Conservation (phyloP, 192 early-diverging fungal genomes). For the Podila epicladia region DNA sequence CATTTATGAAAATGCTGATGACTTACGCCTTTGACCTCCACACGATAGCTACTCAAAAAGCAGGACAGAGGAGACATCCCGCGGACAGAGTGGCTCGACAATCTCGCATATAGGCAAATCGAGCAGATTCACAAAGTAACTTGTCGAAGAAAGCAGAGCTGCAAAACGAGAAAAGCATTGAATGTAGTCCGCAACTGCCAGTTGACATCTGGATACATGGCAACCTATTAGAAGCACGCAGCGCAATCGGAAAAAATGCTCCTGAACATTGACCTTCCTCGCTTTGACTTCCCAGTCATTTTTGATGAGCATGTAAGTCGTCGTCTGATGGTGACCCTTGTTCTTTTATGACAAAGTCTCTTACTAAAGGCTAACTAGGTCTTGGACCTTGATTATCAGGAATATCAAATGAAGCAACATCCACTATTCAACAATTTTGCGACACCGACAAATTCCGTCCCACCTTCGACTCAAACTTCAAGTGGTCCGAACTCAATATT, state of each 20-base stretch:
- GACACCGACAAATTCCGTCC: constrained; percentile 7
- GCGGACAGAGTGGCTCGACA: constrained; percentile 92
- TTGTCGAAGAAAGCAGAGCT: background rate
- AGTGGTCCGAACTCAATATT: constrained; percentile 50
- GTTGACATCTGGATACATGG: background rate
- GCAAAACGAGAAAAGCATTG: background rate
- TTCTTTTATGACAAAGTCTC: background rate
- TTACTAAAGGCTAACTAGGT: background rate
- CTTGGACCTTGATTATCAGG: constrained; percentile 50
- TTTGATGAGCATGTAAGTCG: constrained; percentile 82
- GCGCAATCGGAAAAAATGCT: constrained; percentile 68
- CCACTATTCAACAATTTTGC: constrained; percentile 16
- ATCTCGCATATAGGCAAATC: constrained; percentile 88
- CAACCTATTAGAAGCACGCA: constrained; percentile 48
- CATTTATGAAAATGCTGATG: too few relatives aligned
- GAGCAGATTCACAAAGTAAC: constrained; percentile 80
- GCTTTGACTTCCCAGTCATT: constrained; percentile 97
- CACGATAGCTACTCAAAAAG: constrained; percentile 70
- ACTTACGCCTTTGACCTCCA: too few relatives aligned
- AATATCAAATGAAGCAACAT: constrained; percentile 54
- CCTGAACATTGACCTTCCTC: constrained; percentile 91
- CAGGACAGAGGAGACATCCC: constrained; percentile 91
- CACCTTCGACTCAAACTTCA: constrained; percentile 21
- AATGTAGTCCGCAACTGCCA: too few relatives aligned
- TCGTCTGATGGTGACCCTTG: background rate